Conservation (phyloP, 495 filamentous ascomycete species). For the Diplogelasinospora grovesii region DNA sequence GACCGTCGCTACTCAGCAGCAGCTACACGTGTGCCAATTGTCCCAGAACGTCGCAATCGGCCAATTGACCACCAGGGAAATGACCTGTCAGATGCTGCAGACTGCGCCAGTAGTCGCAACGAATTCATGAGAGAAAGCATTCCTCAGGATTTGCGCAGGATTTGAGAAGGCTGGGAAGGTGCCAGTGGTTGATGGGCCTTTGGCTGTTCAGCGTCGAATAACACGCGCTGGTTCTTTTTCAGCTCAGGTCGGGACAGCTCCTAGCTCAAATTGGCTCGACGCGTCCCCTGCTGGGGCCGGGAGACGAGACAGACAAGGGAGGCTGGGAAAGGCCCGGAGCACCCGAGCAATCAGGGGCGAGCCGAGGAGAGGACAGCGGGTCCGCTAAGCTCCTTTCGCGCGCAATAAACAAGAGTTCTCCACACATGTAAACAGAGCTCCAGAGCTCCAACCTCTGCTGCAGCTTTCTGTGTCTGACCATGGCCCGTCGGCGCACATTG, state of each 20-base stretch:
- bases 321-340: constrained; percentile 12
- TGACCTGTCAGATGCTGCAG: no score
- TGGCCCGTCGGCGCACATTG: constrained; percentile 6
- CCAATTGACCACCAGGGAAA: no score
- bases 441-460: background rate
- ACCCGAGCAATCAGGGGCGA: constrained; percentile 14
- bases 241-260: constrained; percentile 22
- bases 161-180: background rate
- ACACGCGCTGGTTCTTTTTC: constrained; percentile 16
- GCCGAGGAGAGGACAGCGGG: constrained; percentile 12
- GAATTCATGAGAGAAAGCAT: no score
- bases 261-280: constrained; percentile 22
- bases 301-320: constrained; percentile 12
- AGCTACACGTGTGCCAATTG: constrained; percentile 2
- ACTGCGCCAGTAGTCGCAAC: no score
- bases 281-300: constrained; percentile 14
- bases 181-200: no score
- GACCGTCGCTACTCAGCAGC: constrained; percentile 4
- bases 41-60: background rate
- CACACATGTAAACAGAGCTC: constrained; percentile 29
- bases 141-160: no score
- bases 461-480: constrained; percentile 7
- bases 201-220: constrained; percentile 2
- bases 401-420: constrained; percentile 30
- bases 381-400: constrained; percentile 23